These are phyloP conservation scores for Cyclocybe cylindracea DNA, from an alignment of 768 basidiomycete species.

Conservation along the genomic window DNA sequence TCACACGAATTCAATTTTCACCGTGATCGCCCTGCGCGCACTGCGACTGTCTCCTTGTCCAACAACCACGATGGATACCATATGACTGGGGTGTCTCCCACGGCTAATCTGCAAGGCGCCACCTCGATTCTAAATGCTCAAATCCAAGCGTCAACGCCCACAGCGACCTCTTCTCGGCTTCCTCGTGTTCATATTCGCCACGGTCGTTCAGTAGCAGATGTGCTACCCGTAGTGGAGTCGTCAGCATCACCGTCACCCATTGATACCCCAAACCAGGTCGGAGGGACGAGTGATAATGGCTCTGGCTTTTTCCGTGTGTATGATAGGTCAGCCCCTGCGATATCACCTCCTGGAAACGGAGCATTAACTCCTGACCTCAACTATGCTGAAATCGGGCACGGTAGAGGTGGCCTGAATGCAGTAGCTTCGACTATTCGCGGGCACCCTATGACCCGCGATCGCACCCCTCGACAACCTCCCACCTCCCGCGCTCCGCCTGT, in stretches of 20 bases:
- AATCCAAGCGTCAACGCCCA: slow-evolving; percentile 30
- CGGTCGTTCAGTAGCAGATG: slow-evolving; percentile 39
- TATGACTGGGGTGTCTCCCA: slow-evolving; percentile 19
- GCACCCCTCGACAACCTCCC: slow-evolving; percentile 19
- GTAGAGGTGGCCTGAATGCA: slow-evolving; percentile 46
- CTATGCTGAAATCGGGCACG: slow-evolving; percentile 78
- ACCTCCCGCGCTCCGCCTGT: slow-evolving; percentile 11
- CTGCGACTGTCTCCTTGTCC: slow-evolving; percentile 23
- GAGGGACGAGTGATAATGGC: slow-evolving; percentile 54
- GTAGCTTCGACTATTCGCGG: slow-evolving; percentile 15
- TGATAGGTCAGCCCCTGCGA: slow-evolving; percentile 30
- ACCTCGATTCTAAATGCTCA: slow-evolving; percentile 38
- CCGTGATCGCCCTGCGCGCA: slow-evolving; percentile 30
- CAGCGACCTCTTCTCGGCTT: slow-evolving; percentile 36
- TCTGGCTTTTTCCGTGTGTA: slow-evolving; percentile 63
- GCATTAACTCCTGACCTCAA: slow-evolving; percentile 72
- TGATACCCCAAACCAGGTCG: slow-evolving; percentile 54
- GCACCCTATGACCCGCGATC: slow-evolving; percentile 11
- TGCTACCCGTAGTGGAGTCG: slow-evolving; percentile 63
- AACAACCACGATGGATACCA: slow-evolving; percentile 16
- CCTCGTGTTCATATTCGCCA: slow-evolving; percentile 37
- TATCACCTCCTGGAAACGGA: slow-evolving; percentile 49
- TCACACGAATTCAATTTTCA: slow-evolving; percentile 36
- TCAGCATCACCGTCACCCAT: slow-evolving; percentile 61
- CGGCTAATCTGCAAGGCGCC: slow-evolving; percentile 33